Evolutionary conservation across 345 rosid species (phyloP), one percentile per base, ranked within the genome.

Genomic region (Moringa oleifera): DNA sequence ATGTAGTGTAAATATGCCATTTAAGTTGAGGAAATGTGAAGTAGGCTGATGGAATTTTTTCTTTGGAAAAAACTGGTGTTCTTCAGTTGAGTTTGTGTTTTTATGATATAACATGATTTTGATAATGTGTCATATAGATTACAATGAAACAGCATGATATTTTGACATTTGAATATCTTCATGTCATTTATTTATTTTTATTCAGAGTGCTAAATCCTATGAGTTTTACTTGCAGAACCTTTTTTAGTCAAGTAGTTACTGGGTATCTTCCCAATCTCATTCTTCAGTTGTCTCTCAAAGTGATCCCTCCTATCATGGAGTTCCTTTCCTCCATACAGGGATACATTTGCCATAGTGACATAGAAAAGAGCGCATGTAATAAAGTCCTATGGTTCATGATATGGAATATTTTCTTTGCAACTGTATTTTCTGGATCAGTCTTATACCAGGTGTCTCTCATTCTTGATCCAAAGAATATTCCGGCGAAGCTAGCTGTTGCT

Each of bases 231-330:
- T 86, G 86, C 96, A 93, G 98, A 76, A 79, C 82, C 58, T 73
- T 88, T 55, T 71, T 90, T 37, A 90, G 81, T 75, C 73, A 88
- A 71, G 81, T 93, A 52, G 58, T 93, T 54, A 93, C 97, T 2
- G 98, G 98, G 24, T 93, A 93, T 63, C 91, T 93, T 74, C 98
- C 98, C 56, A 93, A 86, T 75, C 90, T 93, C 47, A 90, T 93
- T 73, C 97, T 90, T 74, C 86, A 54, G 79, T 57, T 83, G 71
- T 82, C 86, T 74, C 94, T 93, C 46, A 88, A 81, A 81, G 53
- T 82, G 0, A 96, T 86, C 61, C 97, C 98, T 58, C 96, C 97
- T 15, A 75, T 88, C 65, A 90, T 93, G 98, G 88, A 81, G 70
- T 85, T 88, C 77, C 97, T 90, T 69, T 88, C 97, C 63, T 83